Evolutionary conservation across 2,329 filamentous ascomycete genomes (phyloP).

Genomic region (Scorias spongiosa): DNA sequence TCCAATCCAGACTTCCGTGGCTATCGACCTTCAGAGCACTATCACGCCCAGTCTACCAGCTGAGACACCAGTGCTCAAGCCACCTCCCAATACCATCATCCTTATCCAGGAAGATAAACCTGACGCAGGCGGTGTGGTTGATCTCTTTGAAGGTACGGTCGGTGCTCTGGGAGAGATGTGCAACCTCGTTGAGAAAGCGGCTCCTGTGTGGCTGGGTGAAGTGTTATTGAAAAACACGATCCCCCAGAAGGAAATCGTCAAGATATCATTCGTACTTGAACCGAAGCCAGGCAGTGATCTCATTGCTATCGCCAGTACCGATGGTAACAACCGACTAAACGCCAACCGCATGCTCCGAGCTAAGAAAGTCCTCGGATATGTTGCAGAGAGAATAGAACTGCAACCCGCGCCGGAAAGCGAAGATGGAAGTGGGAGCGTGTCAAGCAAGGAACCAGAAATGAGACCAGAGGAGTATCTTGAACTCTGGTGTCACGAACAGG

Average conservation of each 20-base stretch:
- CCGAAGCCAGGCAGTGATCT: conserved; percentile 42
- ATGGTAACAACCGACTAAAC: conserved; percentile 79
- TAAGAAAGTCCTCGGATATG: conserved; percentile 84
- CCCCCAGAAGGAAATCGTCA: conserved; percentile 78
- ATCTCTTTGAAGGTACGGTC: conserved; percentile 83
- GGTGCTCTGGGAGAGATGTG: conserved; percentile 60
- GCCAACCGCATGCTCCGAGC: conserved; percentile 93
- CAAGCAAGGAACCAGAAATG: conserved; percentile 26
- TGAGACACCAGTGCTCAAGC: conserved; percentile 63
- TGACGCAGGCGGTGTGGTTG: conserved; percentile 52
- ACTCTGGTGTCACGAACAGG: conserved; percentile 85
- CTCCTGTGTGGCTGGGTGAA: conserved; percentile 85
- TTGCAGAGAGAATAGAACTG: conserved; percentile 78
- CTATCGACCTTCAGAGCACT: conserved; percentile 39
- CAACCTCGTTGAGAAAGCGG: conserved; percentile 70
- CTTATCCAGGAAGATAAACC: conserved; percentile 51
- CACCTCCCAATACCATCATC: conserved; percentile 48
- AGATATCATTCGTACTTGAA: conserved; percentile 85
- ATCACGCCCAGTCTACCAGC: conserved; percentile 55
- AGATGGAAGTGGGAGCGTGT: background rate
- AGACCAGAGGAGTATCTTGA: conserved; percentile 88
- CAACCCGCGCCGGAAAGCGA: conserved; percentile 25
- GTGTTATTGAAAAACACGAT: conserved; percentile 68
- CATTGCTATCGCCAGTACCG: conserved; percentile 60
- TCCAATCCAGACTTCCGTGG: conserved; percentile 19